These are phyloP conservation scores for Candida coquimbonensis DNA, from an alignment of 805 yeast species.

Conservation along the genomic window DNA sequence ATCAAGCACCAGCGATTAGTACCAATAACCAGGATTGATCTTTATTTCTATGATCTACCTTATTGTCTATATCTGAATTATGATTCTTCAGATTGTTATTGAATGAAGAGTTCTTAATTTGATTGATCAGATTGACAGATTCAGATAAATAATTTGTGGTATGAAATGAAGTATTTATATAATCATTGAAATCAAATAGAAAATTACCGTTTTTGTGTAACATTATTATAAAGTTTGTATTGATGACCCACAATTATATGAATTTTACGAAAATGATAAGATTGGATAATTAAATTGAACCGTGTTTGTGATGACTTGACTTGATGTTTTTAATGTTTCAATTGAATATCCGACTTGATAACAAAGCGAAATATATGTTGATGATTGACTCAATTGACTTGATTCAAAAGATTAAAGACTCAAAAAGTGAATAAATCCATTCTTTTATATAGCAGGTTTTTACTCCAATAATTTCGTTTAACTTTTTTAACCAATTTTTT, in stretches of 20 bases:
- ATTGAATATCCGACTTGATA: background rate
- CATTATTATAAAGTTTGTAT: slow-evolving; percentile 2
- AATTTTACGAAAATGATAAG: too few relatives aligned
- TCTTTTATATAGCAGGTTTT: background rate
- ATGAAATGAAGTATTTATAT: slow-evolving; percentile 16
- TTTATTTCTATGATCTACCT: slow-evolving; percentile 5
- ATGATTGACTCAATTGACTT: too few relatives aligned
- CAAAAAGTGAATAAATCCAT: background rate
- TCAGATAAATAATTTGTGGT: background rate
- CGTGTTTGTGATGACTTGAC: background rate
- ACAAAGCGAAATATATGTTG: background rate
- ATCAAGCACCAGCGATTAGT: slow-evolving; percentile 18
- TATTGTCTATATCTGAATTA: too few relatives aligned
- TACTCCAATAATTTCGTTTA: background rate
- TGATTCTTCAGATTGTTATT: background rate
- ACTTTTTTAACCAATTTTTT: background rate
- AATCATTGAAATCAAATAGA: slow-evolving; percentile 13
- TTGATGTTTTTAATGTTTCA: background rate
- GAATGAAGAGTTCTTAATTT: background rate
- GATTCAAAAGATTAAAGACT: background rate
- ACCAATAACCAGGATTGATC: slow-evolving; percentile 23
- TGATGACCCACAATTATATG: background rate
- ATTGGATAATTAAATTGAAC: too few relatives aligned
- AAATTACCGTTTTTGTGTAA: slow-evolving; percentile 17
- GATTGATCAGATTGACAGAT: background rate